Evolutionary conservation across 2,329 filamentous ascomycete species (phyloP).

Genomic region (Colletotrichum horii): DNA sequence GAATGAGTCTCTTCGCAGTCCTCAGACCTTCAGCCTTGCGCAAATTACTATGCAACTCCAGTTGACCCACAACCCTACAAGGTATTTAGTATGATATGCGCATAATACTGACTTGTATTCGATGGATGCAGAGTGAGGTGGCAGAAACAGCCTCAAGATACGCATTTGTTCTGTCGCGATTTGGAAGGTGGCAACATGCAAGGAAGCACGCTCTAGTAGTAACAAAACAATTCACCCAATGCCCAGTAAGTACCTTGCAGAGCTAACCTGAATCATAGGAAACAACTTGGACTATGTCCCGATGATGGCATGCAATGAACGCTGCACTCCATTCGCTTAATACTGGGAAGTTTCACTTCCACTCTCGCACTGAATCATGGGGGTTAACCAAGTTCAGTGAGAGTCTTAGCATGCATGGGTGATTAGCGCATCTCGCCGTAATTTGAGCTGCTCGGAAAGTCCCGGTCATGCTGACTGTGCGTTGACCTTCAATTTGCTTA

Average conservation of each 20-base stretch:
- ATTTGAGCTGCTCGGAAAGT: neutral
- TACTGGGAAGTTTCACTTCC: neutral
- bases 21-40: neutral
- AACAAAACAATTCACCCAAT: neutral
- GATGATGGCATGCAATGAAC: neutral
- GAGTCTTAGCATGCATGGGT: neutral
- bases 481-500: neutral
- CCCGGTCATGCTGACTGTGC: neutral
- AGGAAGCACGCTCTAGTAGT: neutral
- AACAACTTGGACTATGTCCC: neutral
- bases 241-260: accelerated
- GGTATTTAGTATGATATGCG: neutral
- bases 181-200: neutral
- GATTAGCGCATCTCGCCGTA: neutral
- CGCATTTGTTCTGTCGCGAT: neutral
- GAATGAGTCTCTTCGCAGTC: neutral
- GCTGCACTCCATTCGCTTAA: neutral
- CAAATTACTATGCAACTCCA: neutral
- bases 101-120: neutral
- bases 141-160: neutral
- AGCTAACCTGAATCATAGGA: accelerated
- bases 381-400: neutral
- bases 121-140: neutral
- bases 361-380: neutral
- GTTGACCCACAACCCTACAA: neutral